Evolutionary conservation across 2,329 filamentous ascomycete species (phyloP).

Genomic region (Colletotrichum sojae): DNA sequence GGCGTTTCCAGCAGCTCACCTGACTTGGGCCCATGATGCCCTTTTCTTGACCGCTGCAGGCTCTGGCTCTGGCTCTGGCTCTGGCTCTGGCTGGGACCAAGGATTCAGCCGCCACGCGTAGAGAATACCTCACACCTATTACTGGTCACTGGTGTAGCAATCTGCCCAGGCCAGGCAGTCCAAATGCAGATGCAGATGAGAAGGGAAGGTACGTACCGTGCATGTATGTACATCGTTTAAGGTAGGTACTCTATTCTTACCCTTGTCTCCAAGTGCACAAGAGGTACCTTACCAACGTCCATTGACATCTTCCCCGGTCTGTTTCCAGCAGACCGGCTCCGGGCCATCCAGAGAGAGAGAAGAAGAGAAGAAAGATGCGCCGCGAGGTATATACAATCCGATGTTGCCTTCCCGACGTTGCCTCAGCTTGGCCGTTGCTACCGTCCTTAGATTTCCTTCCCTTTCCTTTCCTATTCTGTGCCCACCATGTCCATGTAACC

Average conservation of each 20-base stretch:
- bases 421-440: constrained; percentile 21
- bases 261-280: constrained; percentile 44
- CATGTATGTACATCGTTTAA: not conserved
- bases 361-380: constrained; percentile 15
- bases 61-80: constrained; percentile 12
- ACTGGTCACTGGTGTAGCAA: constrained; percentile 5
- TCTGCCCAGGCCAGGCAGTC: constrained; percentile 17
- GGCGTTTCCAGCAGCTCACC: constrained; percentile 45
- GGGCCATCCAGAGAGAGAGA: not conserved
- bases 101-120: constrained; percentile 39
- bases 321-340: constrained; percentile 31
- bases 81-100: not conserved
- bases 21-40: constrained; percentile 47
- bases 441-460: constrained; percentile 17
- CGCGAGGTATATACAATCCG: constrained; percentile 45
- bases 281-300: constrained; percentile 44
- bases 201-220: not conserved
- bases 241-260: constrained; percentile 34
- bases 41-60: constrained; percentile 46
- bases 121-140: constrained; percentile 31
- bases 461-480: constrained; percentile 1
- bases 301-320: constrained; percentile 45
- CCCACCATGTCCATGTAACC: too few species aligned
- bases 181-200: constrained; percentile 26
- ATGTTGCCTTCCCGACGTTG: constrained; percentile 47